A percentile compares a stretch with the other conserved stretches of the same genome.
Evolutionary conservation across 148 eudicot species (phyloP).

Genomic region (Rhododendron ferrugineum): DNA sequence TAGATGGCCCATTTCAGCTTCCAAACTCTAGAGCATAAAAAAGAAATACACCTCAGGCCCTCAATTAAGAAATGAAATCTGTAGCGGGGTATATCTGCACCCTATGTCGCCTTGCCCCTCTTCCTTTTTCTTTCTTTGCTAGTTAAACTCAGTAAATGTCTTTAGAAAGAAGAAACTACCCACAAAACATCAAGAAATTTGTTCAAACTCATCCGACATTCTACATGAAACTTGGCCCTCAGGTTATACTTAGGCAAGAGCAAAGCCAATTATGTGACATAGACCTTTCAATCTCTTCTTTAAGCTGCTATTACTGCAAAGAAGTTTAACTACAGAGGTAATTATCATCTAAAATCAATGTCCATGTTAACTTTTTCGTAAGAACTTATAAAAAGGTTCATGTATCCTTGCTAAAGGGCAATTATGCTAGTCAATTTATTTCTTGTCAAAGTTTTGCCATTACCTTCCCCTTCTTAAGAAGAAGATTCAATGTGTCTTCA

Average conservation of each 20-base stretch:
- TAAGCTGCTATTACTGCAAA: background rate
- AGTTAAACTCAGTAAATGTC: background rate
- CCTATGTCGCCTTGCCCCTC: background rate
- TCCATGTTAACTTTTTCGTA: no score
- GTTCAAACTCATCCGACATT: background rate
- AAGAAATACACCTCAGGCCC: background rate
- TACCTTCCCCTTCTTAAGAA: slow-evolving; percentile 85
- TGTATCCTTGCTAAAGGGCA: background rate
- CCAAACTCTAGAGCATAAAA: no score
- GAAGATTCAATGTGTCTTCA: slow-evolving; percentile 79
- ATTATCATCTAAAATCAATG: background rate
- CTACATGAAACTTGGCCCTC: background rate
- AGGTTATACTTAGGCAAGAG: background rate
- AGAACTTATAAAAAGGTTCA: background rate
- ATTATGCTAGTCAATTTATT: background rate
- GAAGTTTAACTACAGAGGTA: background rate
- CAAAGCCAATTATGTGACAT: background rate
- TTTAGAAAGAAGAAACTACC: background rate
- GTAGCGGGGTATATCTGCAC: background rate
- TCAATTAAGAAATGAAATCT: background rate
- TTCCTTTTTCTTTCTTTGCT: background rate
- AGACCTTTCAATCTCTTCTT: background rate
- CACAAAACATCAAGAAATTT: background rate
- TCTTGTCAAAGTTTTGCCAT: background rate
- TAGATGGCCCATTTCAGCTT: no score